Base-by-base conservation (phyloP, 305 asterid species). In the Coffea humblotiana region DNA sequence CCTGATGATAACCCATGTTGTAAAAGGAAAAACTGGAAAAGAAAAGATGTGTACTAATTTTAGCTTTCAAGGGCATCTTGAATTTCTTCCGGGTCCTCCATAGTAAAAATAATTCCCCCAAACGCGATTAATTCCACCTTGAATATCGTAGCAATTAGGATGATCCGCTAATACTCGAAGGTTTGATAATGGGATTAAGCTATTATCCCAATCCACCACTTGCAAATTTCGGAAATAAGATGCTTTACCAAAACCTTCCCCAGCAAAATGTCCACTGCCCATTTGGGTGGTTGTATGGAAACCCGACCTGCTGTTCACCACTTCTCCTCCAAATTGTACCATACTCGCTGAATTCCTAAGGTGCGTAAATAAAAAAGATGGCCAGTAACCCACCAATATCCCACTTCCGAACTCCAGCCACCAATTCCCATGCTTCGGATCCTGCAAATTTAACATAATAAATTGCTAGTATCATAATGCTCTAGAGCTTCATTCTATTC, bases 261-360 rank as follows among this genome's bases (percentile, higher is more conserved):
- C 90, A 15, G 98, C 92, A 83, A 95, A 95, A 93, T 95, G 97
- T 0, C 98, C 98, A 79, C 98, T 95, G 18, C 98, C 98, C 98
- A 95, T 95, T 86, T 95, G 97, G 13, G 98, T 95, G 6, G 90
- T 82, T 2, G 98, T 93, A 88, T 95, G 98, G 0, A 82, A 69
- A 10, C 93, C 93, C 19, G 90, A 72, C 58, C 81, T 83, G 32
- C 90, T 87, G 78, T 95, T 95, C 47, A 95, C 97, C 69, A 92
- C 82, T 83, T 95, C 98, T 12, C 98, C 98, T 61, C 98, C 98
- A 84, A 95, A 95, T 83, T 95, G 98, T 12, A 95, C 89, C 98
- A 95, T 95, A 49, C 90, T 89, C 69, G 98, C 98, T 72, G 92
- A 91, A 58, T 87, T 86, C 35, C 89, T 82, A 0, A 95, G 88